phyloP scores from a whole-genome alignment of 345 rosid genomes.

The Crucihimalaya himalaica region DNA sequence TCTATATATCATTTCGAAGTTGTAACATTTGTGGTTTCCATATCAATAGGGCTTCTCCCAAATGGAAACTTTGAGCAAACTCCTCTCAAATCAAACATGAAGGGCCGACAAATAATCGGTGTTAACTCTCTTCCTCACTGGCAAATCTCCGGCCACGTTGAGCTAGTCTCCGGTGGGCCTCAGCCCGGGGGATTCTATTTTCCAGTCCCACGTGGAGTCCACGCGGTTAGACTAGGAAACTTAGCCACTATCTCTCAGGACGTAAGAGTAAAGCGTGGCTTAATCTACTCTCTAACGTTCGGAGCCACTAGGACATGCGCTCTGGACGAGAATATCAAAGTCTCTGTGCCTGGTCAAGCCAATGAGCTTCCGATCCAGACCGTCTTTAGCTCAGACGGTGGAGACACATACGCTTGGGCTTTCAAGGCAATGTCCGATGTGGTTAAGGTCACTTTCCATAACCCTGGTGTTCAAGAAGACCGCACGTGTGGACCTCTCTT shows the following conservation, averaged over 20 bases:
- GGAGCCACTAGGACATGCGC: slow-evolving; percentile 84
- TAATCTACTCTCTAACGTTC: slow-evolving; percentile 66
- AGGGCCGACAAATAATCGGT: slow-evolving; percentile 67
- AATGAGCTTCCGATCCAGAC: slow-evolving; percentile 73
- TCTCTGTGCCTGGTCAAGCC: slow-evolving; percentile 59
- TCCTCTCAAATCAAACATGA: slow-evolving; percentile 62
- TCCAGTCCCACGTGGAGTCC: slow-evolving; percentile 69
- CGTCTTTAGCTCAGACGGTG: slow-evolving; percentile 73
- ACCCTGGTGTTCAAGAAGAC: slow-evolving; percentile 85
- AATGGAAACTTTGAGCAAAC: slow-evolving; percentile 74
- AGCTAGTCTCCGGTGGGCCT: slow-evolving; percentile 74
- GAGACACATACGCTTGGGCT: slow-evolving; percentile 82
- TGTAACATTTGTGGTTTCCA: background rate
- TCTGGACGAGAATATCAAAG: slow-evolving; percentile 64
- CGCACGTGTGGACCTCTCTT: slow-evolving; percentile 80
- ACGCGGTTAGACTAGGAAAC: slow-evolving; percentile 76
- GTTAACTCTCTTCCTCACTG: slow-evolving; percentile 77
- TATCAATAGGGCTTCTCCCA: slow-evolving; percentile 50
- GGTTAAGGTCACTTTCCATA: slow-evolving; percentile 66
- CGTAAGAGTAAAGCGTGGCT: slow-evolving; percentile 44
- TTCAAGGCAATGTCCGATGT: slow-evolving; percentile 52
- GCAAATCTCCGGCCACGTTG: slow-evolving; percentile 71
- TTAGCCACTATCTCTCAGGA: slow-evolving; percentile 71
- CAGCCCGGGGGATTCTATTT: slow-evolving; percentile 84
- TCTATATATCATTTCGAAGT: background rate